Base-by-base conservation (phyloP, 352 stramenopile genomes). In the Phytopythium aichiense region DNA sequence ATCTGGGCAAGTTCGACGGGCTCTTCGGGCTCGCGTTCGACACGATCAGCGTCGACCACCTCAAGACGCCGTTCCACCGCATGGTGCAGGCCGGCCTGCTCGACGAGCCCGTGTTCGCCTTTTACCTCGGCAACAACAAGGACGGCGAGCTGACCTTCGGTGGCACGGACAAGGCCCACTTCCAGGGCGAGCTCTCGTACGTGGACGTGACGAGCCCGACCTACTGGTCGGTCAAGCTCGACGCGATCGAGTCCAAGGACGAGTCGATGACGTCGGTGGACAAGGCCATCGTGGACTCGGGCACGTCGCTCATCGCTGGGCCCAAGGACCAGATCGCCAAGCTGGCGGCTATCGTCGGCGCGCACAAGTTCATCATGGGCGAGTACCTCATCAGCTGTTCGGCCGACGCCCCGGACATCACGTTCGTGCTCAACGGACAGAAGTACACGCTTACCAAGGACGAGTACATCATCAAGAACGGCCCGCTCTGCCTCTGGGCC, bases 11-110 rank as follows among this genome's bases (percentile, higher is more conserved):
- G 52, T 99, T 99, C 73, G 97, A 99, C 76, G 97, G 97, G 31
- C 98, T 99, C 66, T 90, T 99, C 56, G 97, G 97, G 48, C 72
- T 99, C 18, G 97, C 88, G 31, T 99, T 99, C 64, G 91, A 97
- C 63, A 77, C 83, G 8, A 96, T 99, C 68, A 94, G 81, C 56
- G 91, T 98, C 18, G 90, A 95, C 60, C 82, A 94, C 65, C 73
- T 97, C 1, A 87, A 88, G 58, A 99, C 97, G 7, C 92, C 96
- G 4, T 98, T 99, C 73, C 84, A 98, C 52, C 88, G 94, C 56
- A 82, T 98, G 55, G 84, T 99, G 38, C 81, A 97, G 56, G 72
- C 92, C 56, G 86, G 84, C 4, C 58, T 87, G 33, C 68, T 99
- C 28, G 87, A 97, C 56, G 74, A 96, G 53, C 87, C 88, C 0